These are phyloP conservation scores for Apium graveolens DNA, from an alignment of 129 eudicot genomes.

Conservation along the genomic window DNA sequence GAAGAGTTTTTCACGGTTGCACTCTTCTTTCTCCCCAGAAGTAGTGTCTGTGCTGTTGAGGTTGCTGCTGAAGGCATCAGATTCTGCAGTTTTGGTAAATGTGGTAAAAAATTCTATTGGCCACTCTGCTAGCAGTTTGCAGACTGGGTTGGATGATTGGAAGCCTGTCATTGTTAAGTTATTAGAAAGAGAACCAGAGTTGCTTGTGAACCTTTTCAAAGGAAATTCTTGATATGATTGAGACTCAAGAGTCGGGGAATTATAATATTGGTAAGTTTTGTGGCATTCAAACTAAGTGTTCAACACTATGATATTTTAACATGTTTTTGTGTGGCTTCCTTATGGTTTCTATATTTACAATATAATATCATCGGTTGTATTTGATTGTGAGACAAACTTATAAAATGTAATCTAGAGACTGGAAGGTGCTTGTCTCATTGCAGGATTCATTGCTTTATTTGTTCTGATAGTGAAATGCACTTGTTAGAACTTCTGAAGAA, in stretches of 20 bases:
- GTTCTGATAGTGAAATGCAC: neutral
- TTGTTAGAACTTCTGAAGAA: neutral
- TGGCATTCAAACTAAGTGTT: neutral
- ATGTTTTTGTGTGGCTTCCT: neutral
- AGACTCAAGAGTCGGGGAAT: slow-evolving; percentile 29
- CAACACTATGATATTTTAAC: neutral
- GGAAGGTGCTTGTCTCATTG: neutral
- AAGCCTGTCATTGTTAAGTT: no score
- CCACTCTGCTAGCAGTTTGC: no score
- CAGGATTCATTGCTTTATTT: neutral
- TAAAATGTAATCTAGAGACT: neutral
- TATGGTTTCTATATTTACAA: neutral
- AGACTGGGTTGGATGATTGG: no score
- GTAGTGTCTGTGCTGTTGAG: slow-evolving; percentile 50
- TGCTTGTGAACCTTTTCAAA: no score
- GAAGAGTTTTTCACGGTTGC: no score
- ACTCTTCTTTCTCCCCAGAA: slow-evolving; percentile 61
- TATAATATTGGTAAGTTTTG: slow-evolving; percentile 31
- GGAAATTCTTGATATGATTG: no score
- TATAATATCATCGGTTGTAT: neutral
- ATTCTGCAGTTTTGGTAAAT: no score
- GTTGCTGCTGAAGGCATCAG: no score
- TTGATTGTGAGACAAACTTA: neutral
- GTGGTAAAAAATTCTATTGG: no score
- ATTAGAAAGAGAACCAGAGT: no score